These are phyloP conservation scores for Pyricularia grisea DNA, from an alignment of 2,329 filamentous ascomycete genomes.

Conservation along the genomic window DNA sequence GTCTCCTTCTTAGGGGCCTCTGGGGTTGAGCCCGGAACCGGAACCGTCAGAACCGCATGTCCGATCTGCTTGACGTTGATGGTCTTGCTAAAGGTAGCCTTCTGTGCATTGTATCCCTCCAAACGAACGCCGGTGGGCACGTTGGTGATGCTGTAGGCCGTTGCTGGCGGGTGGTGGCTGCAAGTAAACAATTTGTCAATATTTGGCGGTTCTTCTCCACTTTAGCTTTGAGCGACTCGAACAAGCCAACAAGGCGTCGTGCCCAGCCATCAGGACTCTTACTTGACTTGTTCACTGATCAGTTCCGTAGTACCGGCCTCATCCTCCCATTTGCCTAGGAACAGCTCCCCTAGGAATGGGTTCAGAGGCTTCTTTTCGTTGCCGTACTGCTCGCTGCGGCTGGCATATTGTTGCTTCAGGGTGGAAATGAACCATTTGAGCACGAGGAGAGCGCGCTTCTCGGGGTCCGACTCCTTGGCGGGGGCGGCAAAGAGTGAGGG, in stretches of 20 bases:
- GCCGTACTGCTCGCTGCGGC: conserved; percentile 66
- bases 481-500: conserved; percentile 73
- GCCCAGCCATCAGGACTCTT: conserved; percentile 8
- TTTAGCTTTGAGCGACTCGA: not conserved
- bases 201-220: not conserved
- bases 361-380: conserved; percentile 98
- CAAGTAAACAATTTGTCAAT: not conserved
- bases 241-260: not conserved
- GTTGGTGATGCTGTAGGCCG: conserved; percentile 89
- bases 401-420: conserved; percentile 75
- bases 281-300: conserved; percentile 89
- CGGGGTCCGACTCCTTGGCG: conserved; percentile 66
- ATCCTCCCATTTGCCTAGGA: conserved; percentile 85
- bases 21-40: conserved; percentile 25
- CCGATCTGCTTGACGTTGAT: conserved; percentile 95
- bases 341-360: conserved; percentile 90
- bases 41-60: conserved; percentile 73
- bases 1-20: conserved; percentile 41
- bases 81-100: conserved; percentile 86
- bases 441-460: conserved; percentile 78
- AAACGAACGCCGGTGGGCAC: conserved; percentile 67
- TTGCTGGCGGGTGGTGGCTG: conserved; percentile 87
- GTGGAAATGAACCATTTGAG: conserved; percentile 94
- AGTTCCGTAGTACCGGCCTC: conserved; percentile 72
- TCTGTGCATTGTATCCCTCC: conserved; percentile 93